phyloP scores from a whole-genome alignment of 2,329 filamentous ascomycete species.

The Stagonosporopsis chrysanthemi region DNA sequence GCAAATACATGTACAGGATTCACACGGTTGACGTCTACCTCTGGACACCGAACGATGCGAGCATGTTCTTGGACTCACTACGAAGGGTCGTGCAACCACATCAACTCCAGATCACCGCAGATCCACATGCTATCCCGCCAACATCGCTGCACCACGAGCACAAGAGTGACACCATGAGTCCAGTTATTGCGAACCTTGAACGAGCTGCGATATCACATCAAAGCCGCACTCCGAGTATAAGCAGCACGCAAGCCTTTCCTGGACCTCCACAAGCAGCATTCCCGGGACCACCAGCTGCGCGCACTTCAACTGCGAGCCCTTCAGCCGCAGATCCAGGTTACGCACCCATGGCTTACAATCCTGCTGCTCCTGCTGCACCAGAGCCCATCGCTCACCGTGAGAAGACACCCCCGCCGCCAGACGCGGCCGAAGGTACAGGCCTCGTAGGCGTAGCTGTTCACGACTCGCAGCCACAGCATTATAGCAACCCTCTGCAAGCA shows the following conservation, averaged over 20 bases:
- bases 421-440: constrained; percentile 62
- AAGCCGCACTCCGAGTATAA: constrained; percentile 47
- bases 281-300: constrained; percentile 46
- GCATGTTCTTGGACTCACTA: constrained; percentile 73
- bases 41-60: constrained; percentile 76
- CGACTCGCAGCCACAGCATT: constrained; percentile 47
- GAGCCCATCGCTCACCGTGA: constrained; percentile 76
- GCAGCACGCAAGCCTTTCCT: constrained; percentile 49
- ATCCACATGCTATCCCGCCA: constrained; percentile 49
- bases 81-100: constrained; percentile 71
- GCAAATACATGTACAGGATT: constrained; percentile 80
- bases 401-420: constrained; percentile 79
- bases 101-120: constrained; percentile 45
- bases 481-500: constrained; percentile 41
- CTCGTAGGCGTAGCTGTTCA: constrained; percentile 50
- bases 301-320: constrained; percentile 39
- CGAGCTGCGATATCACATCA: constrained; percentile 70
- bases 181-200: constrained; percentile 77
- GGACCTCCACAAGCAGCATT: constrained; percentile 48
- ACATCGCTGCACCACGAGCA: constrained; percentile 51
- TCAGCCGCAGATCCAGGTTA: constrained; percentile 54
- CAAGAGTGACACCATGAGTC: constrained; percentile 63
- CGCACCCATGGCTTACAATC: constrained; percentile 77
- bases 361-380: constrained; percentile 77
- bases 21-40: constrained; percentile 81